Evolutionary conservation across 441 rosid genomes (phyloP).

Genomic region (Mallotus repandus): DNA sequence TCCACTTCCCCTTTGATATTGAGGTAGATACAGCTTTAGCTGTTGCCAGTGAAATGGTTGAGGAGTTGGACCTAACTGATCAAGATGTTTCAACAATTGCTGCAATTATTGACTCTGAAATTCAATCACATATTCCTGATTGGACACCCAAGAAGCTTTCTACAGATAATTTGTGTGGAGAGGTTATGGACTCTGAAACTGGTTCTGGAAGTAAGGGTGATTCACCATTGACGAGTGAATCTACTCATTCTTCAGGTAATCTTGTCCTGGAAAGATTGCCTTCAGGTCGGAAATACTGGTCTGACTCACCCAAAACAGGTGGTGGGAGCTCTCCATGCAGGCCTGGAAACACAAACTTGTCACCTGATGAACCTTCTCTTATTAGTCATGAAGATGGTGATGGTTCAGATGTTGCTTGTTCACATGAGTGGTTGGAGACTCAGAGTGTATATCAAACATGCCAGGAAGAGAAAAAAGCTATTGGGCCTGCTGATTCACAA

Average conservation of each 20-base stretch:
- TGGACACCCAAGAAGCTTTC: conserved; percentile 47
- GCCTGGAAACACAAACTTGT: conserved; percentile 30
- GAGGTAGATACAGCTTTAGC: conserved; percentile 80
- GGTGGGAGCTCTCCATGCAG: conserved; percentile 41
- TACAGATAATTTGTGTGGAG: conserved; percentile 20
- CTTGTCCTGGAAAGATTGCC: conserved; percentile 66
- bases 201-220: conserved; percentile 27
- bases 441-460: conserved; percentile 11
- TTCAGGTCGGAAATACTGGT: conserved; percentile 88
- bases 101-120: conserved; percentile 68
- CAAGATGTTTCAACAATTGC: conserved; percentile 77
- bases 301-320: conserved; percentile 52
- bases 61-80: conserved; percentile 80
- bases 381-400: conserved; percentile 23
- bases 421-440: conserved; percentile 19
- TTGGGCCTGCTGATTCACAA: conserved; percentile 10
- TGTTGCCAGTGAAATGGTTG: conserved; percentile 93
- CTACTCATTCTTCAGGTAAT: conserved; percentile 33
- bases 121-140: conserved; percentile 59
- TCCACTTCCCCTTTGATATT: conserved; percentile 86
- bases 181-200: conserved; percentile 22
- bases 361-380: conserved; percentile 25
- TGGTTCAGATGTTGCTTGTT: conserved; percentile 17
- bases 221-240: conserved; percentile 26
- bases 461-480: conserved; percentile 15